Conservation (phyloP, 306 rosid species). For the Cucumis sativus region DNA sequence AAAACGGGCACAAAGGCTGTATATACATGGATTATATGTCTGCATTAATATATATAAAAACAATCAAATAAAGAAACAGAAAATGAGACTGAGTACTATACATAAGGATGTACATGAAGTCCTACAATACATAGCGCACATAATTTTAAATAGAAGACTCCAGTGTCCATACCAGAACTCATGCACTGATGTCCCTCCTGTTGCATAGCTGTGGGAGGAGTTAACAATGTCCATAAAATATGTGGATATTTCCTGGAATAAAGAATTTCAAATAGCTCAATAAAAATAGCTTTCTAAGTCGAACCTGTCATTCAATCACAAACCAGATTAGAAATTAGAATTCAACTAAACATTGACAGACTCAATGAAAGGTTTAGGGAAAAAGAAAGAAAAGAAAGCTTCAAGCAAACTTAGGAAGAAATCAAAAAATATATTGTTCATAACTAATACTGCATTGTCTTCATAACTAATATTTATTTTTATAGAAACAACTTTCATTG, state of each 20-base stretch:
- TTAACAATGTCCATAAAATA: conserved; percentile 74
- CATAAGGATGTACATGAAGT: neutral
- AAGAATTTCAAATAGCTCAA: conserved; percentile 7
- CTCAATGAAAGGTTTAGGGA: neutral
- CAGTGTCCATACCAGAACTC: conserved; percentile 62
- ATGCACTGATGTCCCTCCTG: conserved; percentile 81
- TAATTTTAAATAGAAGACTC: neutral
- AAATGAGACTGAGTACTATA: neutral
- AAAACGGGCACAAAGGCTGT: neutral
- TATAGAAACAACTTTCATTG: too few species aligned
- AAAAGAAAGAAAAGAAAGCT: neutral
- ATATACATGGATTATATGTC: neutral
- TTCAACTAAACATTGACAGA: neutral
- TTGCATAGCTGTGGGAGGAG: conserved; percentile 92
- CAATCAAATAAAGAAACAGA: neutral
- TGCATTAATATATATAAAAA: neutral
- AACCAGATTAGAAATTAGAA: neutral
- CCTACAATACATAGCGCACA: neutral
- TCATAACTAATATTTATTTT: neutral
- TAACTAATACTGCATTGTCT: neutral
- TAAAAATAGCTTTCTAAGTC: neutral
- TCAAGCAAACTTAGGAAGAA: neutral
- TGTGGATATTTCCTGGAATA: conserved; percentile 50
- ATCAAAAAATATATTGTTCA: neutral
- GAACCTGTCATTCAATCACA: neutral